Conservation (phyloP, 495 filamentous ascomycete species). For the Xylaria sp. region DNA sequence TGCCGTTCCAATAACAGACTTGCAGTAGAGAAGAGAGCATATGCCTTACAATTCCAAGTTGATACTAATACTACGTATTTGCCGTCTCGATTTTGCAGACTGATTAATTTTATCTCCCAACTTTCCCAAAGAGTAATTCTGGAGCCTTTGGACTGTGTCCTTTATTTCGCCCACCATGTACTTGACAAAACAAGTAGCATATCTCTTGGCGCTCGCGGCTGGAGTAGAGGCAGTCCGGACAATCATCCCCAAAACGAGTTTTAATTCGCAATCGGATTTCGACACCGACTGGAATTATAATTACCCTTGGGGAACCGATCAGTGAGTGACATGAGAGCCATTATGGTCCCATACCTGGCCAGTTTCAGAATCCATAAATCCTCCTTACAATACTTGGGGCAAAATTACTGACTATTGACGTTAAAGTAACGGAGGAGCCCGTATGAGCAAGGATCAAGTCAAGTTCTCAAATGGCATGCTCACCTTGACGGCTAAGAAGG, state of each 20-base stretch:
- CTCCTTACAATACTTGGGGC: neutral
- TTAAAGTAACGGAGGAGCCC: constrained; percentile 59
- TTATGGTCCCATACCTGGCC: neutral
- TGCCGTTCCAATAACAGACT: constrained; percentile 13
- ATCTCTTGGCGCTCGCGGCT: constrained; percentile 29
- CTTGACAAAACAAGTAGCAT: constrained; percentile 15
- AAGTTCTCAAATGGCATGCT: constrained; percentile 44
- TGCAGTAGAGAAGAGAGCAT: neutral
- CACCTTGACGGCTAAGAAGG: constrained; percentile 55
- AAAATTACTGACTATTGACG: constrained; percentile 47
- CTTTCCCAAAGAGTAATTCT: neutral
- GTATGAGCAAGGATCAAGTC: constrained; percentile 57
- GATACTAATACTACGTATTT: neutral
- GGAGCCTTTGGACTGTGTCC: neutral
- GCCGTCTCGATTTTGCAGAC: neutral
- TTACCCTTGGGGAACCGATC: constrained; percentile 51
- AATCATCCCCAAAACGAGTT: constrained; percentile 60
- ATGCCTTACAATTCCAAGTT: neutral
- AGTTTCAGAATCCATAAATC: neutral
- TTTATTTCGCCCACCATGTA: constrained; percentile 30
- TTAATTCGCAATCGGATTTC: constrained; percentile 59
- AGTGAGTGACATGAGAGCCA: constrained; percentile 20
- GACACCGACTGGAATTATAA: constrained; percentile 61
- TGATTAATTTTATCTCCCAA: neutral
- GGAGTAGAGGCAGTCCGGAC: constrained; percentile 44